Evolutionary conservation across 208 protist species (phyloP), one percentile per base, ranked within the genome.

Genomic region (Leishmania amazonensis): DNA sequence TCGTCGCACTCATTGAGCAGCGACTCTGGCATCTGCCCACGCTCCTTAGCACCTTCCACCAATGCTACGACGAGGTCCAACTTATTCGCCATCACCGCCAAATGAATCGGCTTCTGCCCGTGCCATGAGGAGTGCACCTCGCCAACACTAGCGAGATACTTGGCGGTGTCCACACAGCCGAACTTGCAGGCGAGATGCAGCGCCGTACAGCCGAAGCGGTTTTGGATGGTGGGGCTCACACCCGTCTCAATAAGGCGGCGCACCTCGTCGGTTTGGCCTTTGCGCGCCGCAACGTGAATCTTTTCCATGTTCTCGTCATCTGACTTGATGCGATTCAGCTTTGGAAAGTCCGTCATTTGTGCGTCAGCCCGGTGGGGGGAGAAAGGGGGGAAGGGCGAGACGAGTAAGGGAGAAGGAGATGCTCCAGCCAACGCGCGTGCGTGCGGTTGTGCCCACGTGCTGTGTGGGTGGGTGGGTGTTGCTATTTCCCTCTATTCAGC

Each of bases 271-370:
- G 83, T 92, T 77, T 95, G 86, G 2, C 92, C 93, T 74, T 94
- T 96, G 64, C 94, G 91, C 3, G 94, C 94, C 7, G 90, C 93
- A 15, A 86, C 83, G 87, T 97, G 94, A 53, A 97, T 88, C 81
- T 95, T 95, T 78, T 97, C 94, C 94, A 97, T 97, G 75, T 91
- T 95, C 83, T 97, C 94, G 85, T 97, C 94, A 83, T 97, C 94
- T 4, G 85, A 80, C 79, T 95, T 94, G 17, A 95, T 62, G 62
- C 94, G 88, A 35, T 88, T 71, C 7, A 95, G 57, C 83, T 93
- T 83, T 70, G 93, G 90, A 81, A 96, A 95, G 79, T 93, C 89
- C 21, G 87, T 65, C 90, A 93, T 96, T 68, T 2, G 57, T 60
- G 64, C 24, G 49, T 53, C 21, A 1, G 38, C 24, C 38, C 42